Base-by-base conservation (phyloP, 371 early-diverging fungal species). In the Circinella umbellata region DNA sequence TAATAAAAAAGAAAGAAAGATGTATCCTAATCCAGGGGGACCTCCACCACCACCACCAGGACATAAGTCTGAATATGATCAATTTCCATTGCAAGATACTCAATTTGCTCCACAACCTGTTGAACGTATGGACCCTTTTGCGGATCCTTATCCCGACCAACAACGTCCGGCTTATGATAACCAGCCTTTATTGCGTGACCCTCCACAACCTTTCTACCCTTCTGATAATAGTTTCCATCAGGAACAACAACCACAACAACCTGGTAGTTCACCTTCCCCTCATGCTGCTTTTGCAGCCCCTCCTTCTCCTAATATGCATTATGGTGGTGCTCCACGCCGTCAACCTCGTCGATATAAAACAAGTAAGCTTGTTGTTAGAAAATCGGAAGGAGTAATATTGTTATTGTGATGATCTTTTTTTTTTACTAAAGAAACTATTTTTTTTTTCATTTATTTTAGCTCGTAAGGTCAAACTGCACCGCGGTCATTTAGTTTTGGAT, bases 401-500 rank as follows among this genome's bases (percentile, higher is more conserved):
- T 42, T 42, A 42, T 42, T 42, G 1, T 9, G 11, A 6, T 42
- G 9, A 42, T 42, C 42, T 9, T 42, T 42, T 42, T 42, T 42
- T 42, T 42, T 42, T 17, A 51, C 27, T 27, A 51, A 51, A 51
- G 15, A 51, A 51, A 51, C 51, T 17, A 5, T 51, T 15, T 15
- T 49, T 49, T n/a, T n/a, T 34, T 55, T 55, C n/a, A 4, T 55
- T 57, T n/a, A 5, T 20, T 5, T 39, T 46, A 74, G 80, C 76
- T 13, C 74, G 73, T 67, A 72, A 80, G 63, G 91, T 93, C 15
- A 88, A 88, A 69, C 75, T 93, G 66, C 90, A 89, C 3, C 75
- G 89, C 17, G 94, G 94, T 15, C 92, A 93, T 72, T 76, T 93
- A 71, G 92, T 93, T 5, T 73, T 93, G 63, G 93, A 93, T 73